Evolutionary conservation across 345 rosid species (phyloP).

Genomic region (Linum tenue): DNA sequence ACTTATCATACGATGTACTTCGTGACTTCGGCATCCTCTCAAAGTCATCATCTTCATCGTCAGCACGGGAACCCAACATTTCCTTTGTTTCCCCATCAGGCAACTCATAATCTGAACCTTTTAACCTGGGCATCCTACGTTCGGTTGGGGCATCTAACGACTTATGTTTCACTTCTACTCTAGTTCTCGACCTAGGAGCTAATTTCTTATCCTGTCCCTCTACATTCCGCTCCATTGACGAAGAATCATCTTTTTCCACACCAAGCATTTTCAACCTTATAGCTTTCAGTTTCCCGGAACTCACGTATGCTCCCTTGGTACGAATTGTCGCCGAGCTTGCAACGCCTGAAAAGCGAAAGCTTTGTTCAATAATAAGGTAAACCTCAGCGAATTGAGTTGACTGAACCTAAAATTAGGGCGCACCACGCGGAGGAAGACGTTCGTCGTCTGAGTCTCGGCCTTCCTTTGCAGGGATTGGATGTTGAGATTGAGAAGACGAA

Average conservation of each 20-base stretch:
- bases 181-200: conserved; percentile 16
- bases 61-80: background rate
- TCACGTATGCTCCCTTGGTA: conserved; percentile 15
- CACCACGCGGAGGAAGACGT: background rate
- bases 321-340: conserved; percentile 1
- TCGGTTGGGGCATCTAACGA: conserved; percentile 14
- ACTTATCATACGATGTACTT: background rate
- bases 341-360: background rate
- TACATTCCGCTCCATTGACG: conserved; percentile 23
- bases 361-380: background rate
- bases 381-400: background rate
- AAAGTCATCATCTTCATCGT: background rate
- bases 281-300: conserved; percentile 52
- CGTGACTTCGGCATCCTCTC: conserved; percentile 1
- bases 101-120: conserved; percentile 7
- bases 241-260: conserved; percentile 23
- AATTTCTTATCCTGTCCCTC: conserved; percentile 15
- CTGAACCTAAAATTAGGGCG: background rate
- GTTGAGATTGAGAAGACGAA: background rate
- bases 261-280: conserved; percentile 52
- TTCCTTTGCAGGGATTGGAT: background rate
- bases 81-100: conserved; percentile 9
- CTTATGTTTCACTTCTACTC: conserved; percentile 19
- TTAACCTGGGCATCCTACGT: conserved; percentile 6
- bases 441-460: background rate